Conservation (phyloP, 805 yeast genomes). For the Metschnikowia vanudenii region DNA sequence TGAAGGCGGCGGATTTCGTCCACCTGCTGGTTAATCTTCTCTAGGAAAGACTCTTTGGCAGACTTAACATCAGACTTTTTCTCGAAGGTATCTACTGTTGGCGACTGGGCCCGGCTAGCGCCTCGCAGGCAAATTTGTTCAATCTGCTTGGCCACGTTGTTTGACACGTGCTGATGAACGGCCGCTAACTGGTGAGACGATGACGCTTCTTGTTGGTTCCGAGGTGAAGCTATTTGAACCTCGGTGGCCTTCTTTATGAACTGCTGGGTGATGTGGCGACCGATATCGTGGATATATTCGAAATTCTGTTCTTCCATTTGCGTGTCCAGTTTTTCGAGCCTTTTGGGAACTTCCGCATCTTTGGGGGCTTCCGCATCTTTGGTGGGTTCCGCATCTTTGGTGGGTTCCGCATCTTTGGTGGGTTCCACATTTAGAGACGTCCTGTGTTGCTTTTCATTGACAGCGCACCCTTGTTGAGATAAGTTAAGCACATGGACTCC, state of each 20-base stretch:
- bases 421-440: too few species aligned
- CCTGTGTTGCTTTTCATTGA: too few species aligned
- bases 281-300: slow-evolving; percentile 32
- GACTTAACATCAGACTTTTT: slow-evolving; percentile 17
- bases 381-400: too few species aligned
- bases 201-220: slow-evolving; percentile 1
- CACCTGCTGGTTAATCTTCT: slow-evolving; percentile 30
- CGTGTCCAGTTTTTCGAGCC: neutral
- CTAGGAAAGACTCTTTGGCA: slow-evolving; percentile 25
- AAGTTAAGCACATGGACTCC: too few species aligned
- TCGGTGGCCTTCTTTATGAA: slow-evolving; percentile 34
- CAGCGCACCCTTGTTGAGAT: too few species aligned
- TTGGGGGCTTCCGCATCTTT: too few species aligned
- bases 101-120: slow-evolving; percentile 11
- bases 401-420: too few species aligned
- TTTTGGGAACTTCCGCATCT: neutral
- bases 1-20: slow-evolving; percentile 18
- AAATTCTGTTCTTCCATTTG: slow-evolving; percentile 1
- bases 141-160: slow-evolving; percentile 32
- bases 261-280: slow-evolving; percentile 33
- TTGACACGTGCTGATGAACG: slow-evolving; percentile 30
- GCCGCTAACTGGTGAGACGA: slow-evolving; percentile 20
- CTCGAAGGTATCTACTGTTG: slow-evolving; percentile 1
- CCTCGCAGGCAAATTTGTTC: slow-evolving; percentile 16
- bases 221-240: slow-evolving; percentile 22